Evolutionary conservation across 768 basidiomycete species (phyloP).

Genomic region (Tephrocybe sp.): DNA sequence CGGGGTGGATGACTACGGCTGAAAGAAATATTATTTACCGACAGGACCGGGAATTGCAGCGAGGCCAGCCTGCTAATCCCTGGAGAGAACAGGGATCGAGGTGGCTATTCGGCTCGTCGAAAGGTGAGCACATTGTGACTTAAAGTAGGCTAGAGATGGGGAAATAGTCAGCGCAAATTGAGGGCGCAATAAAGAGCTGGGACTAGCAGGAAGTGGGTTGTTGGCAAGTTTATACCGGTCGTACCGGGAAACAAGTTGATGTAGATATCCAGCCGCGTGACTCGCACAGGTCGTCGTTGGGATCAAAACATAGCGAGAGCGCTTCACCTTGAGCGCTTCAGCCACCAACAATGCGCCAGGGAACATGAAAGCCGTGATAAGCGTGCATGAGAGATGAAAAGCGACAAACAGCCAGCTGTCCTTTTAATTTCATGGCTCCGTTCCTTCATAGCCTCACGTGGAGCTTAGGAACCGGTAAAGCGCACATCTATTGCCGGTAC

Average conservation of each 20-base stretch:
- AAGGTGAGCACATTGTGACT: no score
- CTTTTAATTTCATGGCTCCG: background rate
- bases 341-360: no score
- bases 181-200: background rate
- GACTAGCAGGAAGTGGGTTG: constrained; percentile 22
- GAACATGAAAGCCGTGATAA: no score
- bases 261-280: constrained; percentile 7
- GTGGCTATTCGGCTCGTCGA: background rate
- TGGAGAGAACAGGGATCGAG: constrained; percentile 17
- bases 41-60: constrained; percentile 24
- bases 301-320: background rate
- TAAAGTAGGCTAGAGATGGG: no score
- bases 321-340: no score
- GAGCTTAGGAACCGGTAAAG: constrained; percentile 4
- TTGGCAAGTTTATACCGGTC: constrained; percentile 38
- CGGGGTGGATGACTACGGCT: no score
- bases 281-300: background rate
- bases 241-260: constrained; percentile 31
- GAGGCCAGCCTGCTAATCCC: background rate
- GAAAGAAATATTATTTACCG: no score
- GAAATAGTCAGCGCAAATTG: background rate
- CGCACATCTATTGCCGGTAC: constrained; percentile 4
- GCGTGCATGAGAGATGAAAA: background rate
- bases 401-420: background rate
- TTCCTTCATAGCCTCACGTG: background rate